These are phyloP conservation scores for Fusarium citri DNA, from an alignment of 2,329 filamentous ascomycete species.

Conservation along the genomic window DNA sequence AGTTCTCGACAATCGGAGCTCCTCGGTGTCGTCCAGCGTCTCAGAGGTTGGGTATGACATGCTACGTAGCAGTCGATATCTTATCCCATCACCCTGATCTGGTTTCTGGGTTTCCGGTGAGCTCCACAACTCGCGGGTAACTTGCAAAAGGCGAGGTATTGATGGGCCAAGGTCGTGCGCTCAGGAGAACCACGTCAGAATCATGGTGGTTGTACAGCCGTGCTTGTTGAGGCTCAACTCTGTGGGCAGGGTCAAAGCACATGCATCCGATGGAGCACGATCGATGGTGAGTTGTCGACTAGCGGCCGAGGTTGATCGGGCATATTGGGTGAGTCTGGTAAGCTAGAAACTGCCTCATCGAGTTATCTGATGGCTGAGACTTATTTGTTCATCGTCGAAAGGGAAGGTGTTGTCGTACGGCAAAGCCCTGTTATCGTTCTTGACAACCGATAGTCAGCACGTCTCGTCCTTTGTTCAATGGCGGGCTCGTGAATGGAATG, in stretches of 20 bases:
- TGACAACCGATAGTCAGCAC: too few relatives aligned
- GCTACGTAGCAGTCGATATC: background rate
- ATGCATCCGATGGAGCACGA: slow-evolving; percentile 31
- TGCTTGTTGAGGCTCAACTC: background rate
- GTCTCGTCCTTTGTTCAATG: too few relatives aligned
- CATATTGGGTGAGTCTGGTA: slow-evolving; percentile 54
- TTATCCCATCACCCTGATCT: slow-evolving; percentile 43
- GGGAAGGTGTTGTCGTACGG: background rate
- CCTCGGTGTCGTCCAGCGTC: slow-evolving; percentile 31
- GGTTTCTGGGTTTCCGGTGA: slow-evolving; percentile 39
- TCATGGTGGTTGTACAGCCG: slow-evolving; percentile 42
- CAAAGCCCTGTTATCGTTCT: background rate
- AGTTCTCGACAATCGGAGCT: slow-evolving; percentile 30
- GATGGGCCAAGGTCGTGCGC: slow-evolving; percentile 26
- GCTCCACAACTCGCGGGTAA: slow-evolving; percentile 40
- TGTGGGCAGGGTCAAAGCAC: slow-evolving; percentile 41
- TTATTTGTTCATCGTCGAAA: slow-evolving; percentile 11
- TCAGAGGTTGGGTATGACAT: slow-evolving; percentile 22
- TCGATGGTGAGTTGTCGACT: background rate
- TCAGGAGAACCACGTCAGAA: slow-evolving; percentile 43
- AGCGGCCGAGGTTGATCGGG: slow-evolving; percentile 46
- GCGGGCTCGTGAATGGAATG: background rate
- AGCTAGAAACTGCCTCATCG: slow-evolving; percentile 52
- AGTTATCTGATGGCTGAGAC: background rate
- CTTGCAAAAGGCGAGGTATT: slow-evolving; percentile 37